phyloP scores from a whole-genome alignment of 1,139 yeast genomes.

The Yamadazyma songkhlaensis region DNA sequence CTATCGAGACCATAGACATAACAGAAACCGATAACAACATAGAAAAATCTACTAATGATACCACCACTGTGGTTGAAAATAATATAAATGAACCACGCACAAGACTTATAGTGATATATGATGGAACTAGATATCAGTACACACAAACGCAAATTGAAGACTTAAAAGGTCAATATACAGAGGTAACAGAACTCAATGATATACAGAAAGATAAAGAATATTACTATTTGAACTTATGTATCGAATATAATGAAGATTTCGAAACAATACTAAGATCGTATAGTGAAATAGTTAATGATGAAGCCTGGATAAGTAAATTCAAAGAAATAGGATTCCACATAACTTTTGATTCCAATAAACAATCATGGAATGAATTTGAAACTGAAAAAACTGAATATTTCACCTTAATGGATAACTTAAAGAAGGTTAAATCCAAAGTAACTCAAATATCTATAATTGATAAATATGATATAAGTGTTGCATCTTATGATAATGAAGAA shows the following conservation, averaged over 20 bases:
- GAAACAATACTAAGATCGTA: constrained; percentile 21
- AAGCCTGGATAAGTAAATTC: constrained; percentile 17
- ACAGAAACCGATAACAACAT: not conserved
- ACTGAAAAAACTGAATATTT: constrained; percentile 27
- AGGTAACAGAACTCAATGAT: constrained; percentile 13
- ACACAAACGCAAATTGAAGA: constrained; percentile 15
- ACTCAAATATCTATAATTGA: constrained; percentile 38
- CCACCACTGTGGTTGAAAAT: not conserved
- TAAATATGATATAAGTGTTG: constrained; percentile 36
- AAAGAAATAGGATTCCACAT: constrained; percentile 35
- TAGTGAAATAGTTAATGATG: constrained; percentile 21
- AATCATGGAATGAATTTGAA: constrained; percentile 31
- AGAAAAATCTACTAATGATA: not conserved
- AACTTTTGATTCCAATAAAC: constrained; percentile 32
- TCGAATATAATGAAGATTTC: constrained; percentile 34
- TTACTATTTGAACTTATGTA: constrained; percentile 30
- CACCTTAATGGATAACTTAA: constrained; percentile 23
- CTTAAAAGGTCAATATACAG: constrained; percentile 5
- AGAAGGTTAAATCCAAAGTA: constrained; percentile 27
- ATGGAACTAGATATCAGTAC: constrained; percentile 29
- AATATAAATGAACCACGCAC: not conserved
- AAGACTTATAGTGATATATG: constrained; percentile 30
- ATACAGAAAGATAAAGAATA: constrained; percentile 13
- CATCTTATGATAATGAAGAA: constrained; percentile 33
- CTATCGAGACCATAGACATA: no score